These are phyloP conservation scores for Scenedesmus sp. DNA, from an alignment of 163 green algal species.

Conservation along the genomic window DNA sequence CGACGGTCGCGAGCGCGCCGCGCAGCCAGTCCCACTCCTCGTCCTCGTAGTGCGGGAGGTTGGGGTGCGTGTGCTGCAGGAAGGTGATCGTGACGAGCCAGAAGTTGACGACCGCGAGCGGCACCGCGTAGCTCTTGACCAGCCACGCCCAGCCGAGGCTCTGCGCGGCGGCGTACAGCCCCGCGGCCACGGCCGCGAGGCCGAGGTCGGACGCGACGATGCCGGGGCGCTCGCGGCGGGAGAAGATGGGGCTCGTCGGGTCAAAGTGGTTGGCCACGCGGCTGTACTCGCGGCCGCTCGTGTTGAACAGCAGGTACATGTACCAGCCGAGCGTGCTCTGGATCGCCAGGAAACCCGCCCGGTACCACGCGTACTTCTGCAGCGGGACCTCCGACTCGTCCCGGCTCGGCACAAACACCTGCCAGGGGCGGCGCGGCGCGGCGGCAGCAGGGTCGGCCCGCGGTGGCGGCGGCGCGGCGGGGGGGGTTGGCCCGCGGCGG, in stretches of 20 bases:
- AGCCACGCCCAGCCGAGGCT: slow-evolving; percentile 71
- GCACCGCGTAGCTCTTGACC: slow-evolving; percentile 84
- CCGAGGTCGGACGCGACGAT: slow-evolving; percentile 44
- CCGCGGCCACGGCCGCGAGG: slow-evolving; percentile 58
- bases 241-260: slow-evolving; percentile 90
- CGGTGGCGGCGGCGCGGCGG: no score
- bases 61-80: slow-evolving; percentile 92
- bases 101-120: slow-evolving; percentile 89
- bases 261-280: slow-evolving; percentile 88
- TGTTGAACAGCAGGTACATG: slow-evolving; percentile 82
- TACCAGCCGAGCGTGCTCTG: slow-evolving; percentile 82
- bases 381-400: slow-evolving; percentile 14
- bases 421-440: not conserved
- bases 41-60: slow-evolving; percentile 85
- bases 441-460: no score
- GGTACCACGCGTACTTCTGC: slow-evolving; percentile 36
- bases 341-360: slow-evolving; percentile 47
- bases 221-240: slow-evolving; percentile 79
- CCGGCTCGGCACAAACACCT: slow-evolving; percentile 39
- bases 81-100: slow-evolving; percentile 95
- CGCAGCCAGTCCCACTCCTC: slow-evolving; percentile 94
- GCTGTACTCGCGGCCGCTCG: slow-evolving; percentile 67
- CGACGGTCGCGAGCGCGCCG: slow-evolving; percentile 89
- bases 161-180: slow-evolving; percentile 44
- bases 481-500: no score